Percentiles rank a stretch among this genome's conserved stretches.
phyloP scores from a whole-genome alignment of 1,284 basidiomycete genomes.

The Microbotryum lychnidis-dioicae region DNA sequence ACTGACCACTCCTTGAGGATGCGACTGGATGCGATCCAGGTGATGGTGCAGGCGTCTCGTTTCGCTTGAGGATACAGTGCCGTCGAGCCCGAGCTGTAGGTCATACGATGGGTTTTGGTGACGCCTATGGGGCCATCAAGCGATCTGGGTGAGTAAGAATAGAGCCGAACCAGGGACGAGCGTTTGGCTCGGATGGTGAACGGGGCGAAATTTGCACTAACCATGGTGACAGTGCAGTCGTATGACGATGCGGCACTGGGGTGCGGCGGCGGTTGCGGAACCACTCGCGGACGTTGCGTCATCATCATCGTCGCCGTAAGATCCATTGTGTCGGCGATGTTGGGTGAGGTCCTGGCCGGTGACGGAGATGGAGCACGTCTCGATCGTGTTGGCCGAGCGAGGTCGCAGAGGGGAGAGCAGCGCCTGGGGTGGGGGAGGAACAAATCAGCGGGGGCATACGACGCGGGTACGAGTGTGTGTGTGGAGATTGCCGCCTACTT shows the following conservation, averaged over 20 bases:
- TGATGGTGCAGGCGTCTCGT: slow-evolving; percentile 5
- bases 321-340: not conserved
- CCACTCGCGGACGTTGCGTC: not conserved
- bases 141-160: not conserved
- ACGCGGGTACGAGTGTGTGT: not conserved
- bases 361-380: slow-evolving; percentile 15
- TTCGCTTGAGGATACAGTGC: slow-evolving; percentile 19
- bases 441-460: not conserved
- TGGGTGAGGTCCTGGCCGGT: slow-evolving; percentile 5
- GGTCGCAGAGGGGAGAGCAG: slow-evolving; percentile 21
- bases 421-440: slow-evolving; percentile 1
- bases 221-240: slow-evolving; percentile 26
- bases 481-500: slow-evolving; percentile 1
- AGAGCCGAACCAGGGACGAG: not conserved
- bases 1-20: slow-evolving; percentile 24
- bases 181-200: not conserved
- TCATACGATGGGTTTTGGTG: slow-evolving; percentile 29
- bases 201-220: not conserved
- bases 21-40: slow-evolving; percentile 20
- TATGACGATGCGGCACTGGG: slow-evolving; percentile 27
- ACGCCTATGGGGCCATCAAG: slow-evolving; percentile 12
- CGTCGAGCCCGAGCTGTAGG: slow-evolving; percentile 14
- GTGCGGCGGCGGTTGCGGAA: not conserved
- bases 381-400: slow-evolving; percentile 19
- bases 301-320: slow-evolving; percentile 2